Base-by-base conservation (phyloP, 2,329 filamentous ascomycete species). In the Neurospora crassa region DNA sequence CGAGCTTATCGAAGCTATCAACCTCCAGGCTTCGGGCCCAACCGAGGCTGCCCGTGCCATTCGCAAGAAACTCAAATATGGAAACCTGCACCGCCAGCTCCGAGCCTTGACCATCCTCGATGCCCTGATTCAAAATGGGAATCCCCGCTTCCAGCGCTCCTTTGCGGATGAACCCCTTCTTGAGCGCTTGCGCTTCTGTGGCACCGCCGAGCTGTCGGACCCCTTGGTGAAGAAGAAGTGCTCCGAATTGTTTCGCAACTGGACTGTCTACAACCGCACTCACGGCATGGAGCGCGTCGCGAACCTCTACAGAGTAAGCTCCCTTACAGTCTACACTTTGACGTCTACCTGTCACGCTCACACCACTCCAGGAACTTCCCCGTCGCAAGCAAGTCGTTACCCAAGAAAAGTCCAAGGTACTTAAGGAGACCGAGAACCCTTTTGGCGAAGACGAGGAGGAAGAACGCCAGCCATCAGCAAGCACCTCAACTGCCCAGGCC, bases 41-140 rank as follows among this genome's bases (percentile, higher is more conserved):
- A 88, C 89, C 14, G 96, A 99, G 84, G 94, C 94, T 72, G 93
- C 95, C 70, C 89, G 96, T 78, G 94, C 96, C 68, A 88, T 99
- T 76, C 90, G 96, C 73, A 99, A 99, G 88, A 98, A 98, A 84
- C 88, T 99, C 86, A 99, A 99, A 84, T 98, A 99, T 81, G 96
- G 96, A 76, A 97, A 90, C 78, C 86, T 92, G n/a, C 95, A 98
- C 81, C 91, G 94, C 68, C 96, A 99, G 81, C 86, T 98, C 42
- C 89, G 96, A 72, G 92, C 96, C 43, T 87, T 99, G 29, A 91
- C 92, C 12, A 90, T 99, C 68, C 87, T 99, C 1, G 96, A 99
- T 79, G 94, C 92, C 59, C 86, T 99, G 47, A 96, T 99, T 73
- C 93, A 97, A 79, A 99, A 99, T 82, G 94, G 94, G 2, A 95